Percentiles rank a stretch among this genome's conserved stretches.
Evolutionary conservation across 139 green algal species (phyloP).

Genomic region (Desmodesmus armatus): DNA sequence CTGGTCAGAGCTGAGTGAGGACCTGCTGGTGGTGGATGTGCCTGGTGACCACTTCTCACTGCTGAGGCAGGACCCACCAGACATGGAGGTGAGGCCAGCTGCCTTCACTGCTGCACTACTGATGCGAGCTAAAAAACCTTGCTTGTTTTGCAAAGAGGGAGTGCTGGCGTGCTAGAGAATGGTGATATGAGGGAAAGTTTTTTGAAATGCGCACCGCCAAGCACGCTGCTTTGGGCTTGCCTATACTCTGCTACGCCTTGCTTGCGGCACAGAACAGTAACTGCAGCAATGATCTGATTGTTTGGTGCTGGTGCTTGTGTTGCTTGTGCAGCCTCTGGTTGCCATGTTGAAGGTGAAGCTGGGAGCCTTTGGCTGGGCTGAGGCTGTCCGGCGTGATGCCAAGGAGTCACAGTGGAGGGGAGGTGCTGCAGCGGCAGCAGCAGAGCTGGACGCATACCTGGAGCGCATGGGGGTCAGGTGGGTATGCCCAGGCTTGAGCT

Average conservation of each 20-base stretch:
- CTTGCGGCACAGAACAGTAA: background rate
- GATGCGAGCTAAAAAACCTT: background rate
- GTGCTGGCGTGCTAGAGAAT: too few species aligned
- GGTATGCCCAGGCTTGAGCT: too few species aligned
- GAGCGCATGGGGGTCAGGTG: conserved; percentile 82
- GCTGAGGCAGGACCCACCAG: conserved; percentile 63
- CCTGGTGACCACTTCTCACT: conserved; percentile 90
- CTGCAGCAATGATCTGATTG: conserved; percentile 54
- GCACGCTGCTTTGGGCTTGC: too few species aligned
- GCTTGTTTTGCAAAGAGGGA: too few species aligned
- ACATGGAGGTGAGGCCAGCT: too few species aligned
- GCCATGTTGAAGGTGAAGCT: conserved; percentile 62
- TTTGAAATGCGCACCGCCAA: too few species aligned
- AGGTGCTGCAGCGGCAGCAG: background rate
- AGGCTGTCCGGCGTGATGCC: conserved; percentile 55
- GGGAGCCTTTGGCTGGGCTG: conserved; percentile 62
- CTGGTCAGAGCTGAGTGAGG: conserved; percentile 76
- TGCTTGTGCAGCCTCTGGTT: conserved; percentile 55
- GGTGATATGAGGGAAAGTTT: too few species aligned
- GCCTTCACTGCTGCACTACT: too few species aligned
- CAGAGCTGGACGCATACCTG: conserved; percentile 82
- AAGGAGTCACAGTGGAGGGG: conserved; percentile 5
- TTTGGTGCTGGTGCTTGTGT: too few species aligned
- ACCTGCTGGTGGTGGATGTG: conserved; percentile 76
- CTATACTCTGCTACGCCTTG: too few species aligned